Evolutionary conservation across 352 stramenopile genomes (phyloP).

Genomic region (Phytophthora macrochlamydospora): DNA sequence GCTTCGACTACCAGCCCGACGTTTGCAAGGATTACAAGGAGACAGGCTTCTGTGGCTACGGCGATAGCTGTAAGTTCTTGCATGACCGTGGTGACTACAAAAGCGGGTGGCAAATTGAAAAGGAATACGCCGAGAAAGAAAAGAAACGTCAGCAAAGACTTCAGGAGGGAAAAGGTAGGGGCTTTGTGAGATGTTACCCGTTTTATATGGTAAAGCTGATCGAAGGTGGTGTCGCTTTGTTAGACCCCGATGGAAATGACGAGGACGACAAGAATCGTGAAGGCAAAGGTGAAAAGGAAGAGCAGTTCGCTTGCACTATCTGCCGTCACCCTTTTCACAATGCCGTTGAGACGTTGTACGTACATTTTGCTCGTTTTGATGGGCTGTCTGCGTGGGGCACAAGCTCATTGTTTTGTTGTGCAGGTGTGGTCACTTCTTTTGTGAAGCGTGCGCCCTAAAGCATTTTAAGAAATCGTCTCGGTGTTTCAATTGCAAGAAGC

Average conservation of each 20-base stretch:
- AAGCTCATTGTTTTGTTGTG: neutral
- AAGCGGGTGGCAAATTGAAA: constrained; percentile 97
- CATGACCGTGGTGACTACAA: constrained; percentile 99
- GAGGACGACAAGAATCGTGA: constrained; percentile 71
- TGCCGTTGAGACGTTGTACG: constrained; percentile 92
- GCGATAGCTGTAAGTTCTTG: constrained; percentile 97
- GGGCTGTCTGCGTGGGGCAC: neutral
- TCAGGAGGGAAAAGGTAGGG: constrained; percentile 44
- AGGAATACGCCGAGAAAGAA: constrained; percentile 94
- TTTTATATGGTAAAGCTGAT: neutral
- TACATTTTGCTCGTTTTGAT: constrained; percentile 1
- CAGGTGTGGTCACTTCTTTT: constrained; percentile 97
- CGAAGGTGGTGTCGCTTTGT: neutral
- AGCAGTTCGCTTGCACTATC: constrained; percentile 96
- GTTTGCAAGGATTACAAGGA: constrained; percentile 99
- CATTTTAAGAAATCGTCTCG: constrained; percentile 80
- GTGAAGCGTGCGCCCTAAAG: constrained; percentile 91
- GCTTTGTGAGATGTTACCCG: neutral
- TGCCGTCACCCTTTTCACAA: constrained; percentile 93
- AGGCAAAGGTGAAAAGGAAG: constrained; percentile 66
- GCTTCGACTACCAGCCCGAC: constrained; percentile 98
- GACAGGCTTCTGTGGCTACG: constrained; percentile 99
- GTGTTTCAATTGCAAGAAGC: constrained; percentile 95
- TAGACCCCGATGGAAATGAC: constrained; percentile 58
- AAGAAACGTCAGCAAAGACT: constrained; percentile 87